Conservation (phyloP, 495 filamentous ascomycete genomes). For the Daldinia vernicosa region DNA sequence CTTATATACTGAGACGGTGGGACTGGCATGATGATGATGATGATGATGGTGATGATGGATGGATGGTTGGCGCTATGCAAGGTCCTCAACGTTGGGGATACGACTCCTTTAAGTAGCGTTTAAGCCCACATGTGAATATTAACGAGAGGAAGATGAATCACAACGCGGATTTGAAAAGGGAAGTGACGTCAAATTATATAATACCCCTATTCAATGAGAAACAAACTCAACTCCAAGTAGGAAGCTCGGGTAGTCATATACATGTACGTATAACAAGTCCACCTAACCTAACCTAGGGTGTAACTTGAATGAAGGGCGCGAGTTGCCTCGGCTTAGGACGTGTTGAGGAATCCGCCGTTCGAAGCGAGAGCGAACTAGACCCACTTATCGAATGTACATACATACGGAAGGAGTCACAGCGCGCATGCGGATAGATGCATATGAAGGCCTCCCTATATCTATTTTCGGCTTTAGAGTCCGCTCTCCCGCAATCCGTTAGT, state of each 20-base stretch:
- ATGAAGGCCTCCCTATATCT: background rate
- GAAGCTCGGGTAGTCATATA: background rate
- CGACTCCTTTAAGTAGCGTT: background rate
- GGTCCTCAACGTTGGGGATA: background rate
- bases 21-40: conserved; percentile 67
- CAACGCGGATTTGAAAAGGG: background rate
- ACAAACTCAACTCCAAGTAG: background rate
- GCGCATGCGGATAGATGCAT: background rate
- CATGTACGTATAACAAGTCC: background rate
- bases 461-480: background rate
- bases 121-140: background rate
- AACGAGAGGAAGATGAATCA: background rate
- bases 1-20: conserved; percentile 79
- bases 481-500: conserved; percentile 19
- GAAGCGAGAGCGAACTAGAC: background rate
- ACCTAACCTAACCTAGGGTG: background rate
- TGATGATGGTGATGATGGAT: too few relatives aligned
- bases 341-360: background rate
- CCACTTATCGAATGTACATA: background rate
- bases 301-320: background rate
- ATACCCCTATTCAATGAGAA: background rate
- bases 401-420: background rate
- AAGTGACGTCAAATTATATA: background rate
- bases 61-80: background rate
- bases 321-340: conserved; percentile 3